Conservation (phyloP, 345 rosid genomes). For the Syzygium aqueum region DNA sequence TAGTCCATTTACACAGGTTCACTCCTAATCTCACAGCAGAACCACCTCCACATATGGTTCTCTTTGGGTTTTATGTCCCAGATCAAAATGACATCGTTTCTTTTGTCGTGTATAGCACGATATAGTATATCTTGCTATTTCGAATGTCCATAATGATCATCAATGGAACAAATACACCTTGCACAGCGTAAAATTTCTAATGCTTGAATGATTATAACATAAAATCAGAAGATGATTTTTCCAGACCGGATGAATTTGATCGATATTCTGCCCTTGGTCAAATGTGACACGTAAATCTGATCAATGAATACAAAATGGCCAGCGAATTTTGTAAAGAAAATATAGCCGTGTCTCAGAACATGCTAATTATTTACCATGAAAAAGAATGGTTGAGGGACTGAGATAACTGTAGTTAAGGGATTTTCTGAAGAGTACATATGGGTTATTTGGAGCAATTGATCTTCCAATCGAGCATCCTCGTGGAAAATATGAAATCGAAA, state of each 20-base stretch:
- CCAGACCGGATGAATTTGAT: not conserved
- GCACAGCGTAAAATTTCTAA: not conserved
- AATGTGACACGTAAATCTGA: not conserved
- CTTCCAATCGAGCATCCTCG: not conserved
- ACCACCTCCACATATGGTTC: not conserved
- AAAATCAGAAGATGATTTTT: not conserved
- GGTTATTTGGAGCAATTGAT: not conserved
- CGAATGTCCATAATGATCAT: not conserved
- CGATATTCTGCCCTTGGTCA: not conserved
- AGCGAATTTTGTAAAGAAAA: not conserved
- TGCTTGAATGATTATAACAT: not conserved
- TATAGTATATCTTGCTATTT: fast-evolving
- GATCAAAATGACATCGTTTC: fast-evolving
- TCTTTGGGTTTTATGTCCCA: not conserved
- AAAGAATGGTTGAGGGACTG: not conserved
- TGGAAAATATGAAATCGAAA: not conserved
- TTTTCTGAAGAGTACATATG: not conserved
- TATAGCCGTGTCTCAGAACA: not conserved
- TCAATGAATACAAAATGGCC: not conserved
- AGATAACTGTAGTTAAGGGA: not conserved
- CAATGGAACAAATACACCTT: not conserved
- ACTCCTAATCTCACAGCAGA: not conserved
- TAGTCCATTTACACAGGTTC: not conserved
- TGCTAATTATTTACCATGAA: fast-evolving
- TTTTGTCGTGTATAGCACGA: not conserved